Conservation (phyloP, 176 grass and related monocot genomes). For the Aegilops speltoides region DNA sequence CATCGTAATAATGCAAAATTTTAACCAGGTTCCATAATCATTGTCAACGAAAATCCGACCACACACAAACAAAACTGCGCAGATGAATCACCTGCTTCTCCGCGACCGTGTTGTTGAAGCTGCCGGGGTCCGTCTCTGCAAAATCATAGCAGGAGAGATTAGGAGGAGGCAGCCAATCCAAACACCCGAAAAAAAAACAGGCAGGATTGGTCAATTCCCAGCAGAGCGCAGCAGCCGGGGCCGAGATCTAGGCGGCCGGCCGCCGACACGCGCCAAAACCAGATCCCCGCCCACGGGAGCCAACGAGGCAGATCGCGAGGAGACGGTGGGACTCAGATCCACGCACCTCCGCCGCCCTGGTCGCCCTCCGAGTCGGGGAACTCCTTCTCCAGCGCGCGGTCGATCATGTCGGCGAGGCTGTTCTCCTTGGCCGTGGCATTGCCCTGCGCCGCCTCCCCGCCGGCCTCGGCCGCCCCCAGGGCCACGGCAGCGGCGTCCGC, state of each 20-base stretch:
- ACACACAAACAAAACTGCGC: not conserved
- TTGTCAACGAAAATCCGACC: not conserved
- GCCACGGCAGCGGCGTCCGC: slow-evolving; percentile 10
- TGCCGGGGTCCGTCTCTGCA: slow-evolving; percentile 80
- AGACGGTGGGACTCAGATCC: slow-evolving; percentile 26
- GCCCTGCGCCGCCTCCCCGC: slow-evolving; percentile 31
- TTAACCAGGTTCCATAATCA: slow-evolving; percentile 1
- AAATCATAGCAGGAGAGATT: slow-evolving; percentile 26
- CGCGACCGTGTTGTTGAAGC: slow-evolving; percentile 96
- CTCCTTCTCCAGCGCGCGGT: slow-evolving; percentile 97
- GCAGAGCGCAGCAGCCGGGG: slow-evolving; percentile 8
- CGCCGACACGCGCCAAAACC: slow-evolving; percentile 13
- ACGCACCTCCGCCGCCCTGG: slow-evolving; percentile 91
- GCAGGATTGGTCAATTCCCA: not conserved
- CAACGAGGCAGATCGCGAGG: not conserved
- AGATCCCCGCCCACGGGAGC: slow-evolving; percentile 26
- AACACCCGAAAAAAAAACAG: not conserved
- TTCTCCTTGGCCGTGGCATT: slow-evolving; percentile 70
- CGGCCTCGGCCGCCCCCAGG: slow-evolving; percentile 20
- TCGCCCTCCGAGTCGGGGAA: slow-evolving; percentile 91
- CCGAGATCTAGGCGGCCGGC: slow-evolving; percentile 35
- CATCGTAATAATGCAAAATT: not conserved
- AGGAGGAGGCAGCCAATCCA: slow-evolving; percentile 21
- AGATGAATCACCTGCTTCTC: slow-evolving; percentile 71
- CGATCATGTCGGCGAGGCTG: slow-evolving; percentile 94